phyloP scores from a whole-genome alignment of 2,329 filamentous ascomycete species.

The Fusarium musae region DNA sequence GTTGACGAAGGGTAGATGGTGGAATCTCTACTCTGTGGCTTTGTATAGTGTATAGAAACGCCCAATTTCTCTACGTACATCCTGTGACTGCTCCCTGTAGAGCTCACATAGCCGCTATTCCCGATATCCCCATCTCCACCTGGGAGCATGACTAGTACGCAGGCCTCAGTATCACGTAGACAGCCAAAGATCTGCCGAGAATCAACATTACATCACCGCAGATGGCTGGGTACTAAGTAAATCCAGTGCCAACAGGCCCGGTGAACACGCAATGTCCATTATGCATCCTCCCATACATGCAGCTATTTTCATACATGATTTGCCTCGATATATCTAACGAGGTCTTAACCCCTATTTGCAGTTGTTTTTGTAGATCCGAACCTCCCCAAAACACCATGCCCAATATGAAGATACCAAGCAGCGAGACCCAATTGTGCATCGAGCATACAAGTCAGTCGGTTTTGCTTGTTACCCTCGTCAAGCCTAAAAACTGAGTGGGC shows the following conservation, averaged over 20 bases:
- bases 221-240: background rate
- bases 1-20: slow-evolving; percentile 17
- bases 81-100: background rate
- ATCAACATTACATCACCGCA: background rate
- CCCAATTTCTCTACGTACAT: slow-evolving; percentile 26
- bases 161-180: background rate
- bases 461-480: background rate
- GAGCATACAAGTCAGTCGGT: background rate
- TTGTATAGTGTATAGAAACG: slow-evolving; percentile 54
- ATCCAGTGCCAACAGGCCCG: slow-evolving; percentile 14
- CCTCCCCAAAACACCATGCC: slow-evolving; percentile 35
- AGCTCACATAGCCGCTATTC: background rate
- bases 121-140: background rate
- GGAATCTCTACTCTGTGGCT: slow-evolving; percentile 37
- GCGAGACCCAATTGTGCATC: background rate
- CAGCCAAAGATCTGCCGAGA: background rate
- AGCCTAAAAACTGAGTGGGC: slow-evolving; percentile 10
- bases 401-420: slow-evolving; percentile 1
- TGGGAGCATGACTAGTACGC: background rate
- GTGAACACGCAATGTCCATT: slow-evolving; percentile 23
- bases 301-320: slow-evolving; percentile 28
- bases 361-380: slow-evolving; percentile 34
- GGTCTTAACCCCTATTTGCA: slow-evolving; percentile 11
- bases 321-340: slow-evolving; percentile 12
- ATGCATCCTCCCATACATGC: slow-evolving; percentile 32